Percentiles rank a stretch among this genome's conserved stretches.
These are phyloP conservation scores for Ascochyta clinopodiicola DNA, from an alignment of 2,329 filamentous ascomycete species.

Conservation along the genomic window DNA sequence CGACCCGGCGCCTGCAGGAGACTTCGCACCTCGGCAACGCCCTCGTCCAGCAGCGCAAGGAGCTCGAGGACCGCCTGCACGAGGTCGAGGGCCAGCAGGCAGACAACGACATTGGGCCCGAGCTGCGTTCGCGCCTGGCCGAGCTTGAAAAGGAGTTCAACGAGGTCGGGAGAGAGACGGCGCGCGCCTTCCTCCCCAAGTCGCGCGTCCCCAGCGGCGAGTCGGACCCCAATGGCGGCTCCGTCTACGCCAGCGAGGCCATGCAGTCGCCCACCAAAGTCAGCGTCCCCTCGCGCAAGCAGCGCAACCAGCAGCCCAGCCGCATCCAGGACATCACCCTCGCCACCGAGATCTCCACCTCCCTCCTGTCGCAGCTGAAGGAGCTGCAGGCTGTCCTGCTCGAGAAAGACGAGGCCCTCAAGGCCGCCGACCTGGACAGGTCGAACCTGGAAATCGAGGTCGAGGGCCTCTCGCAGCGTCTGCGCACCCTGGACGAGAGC, in stretches of 20 bases:
- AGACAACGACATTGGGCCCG: conserved; percentile 78
- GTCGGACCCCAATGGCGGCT: conserved; percentile 43
- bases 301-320: conserved; percentile 87
- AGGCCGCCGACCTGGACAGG: conserved; percentile 74
- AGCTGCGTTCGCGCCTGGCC: conserved; percentile 79
- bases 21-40: conserved; percentile 87
- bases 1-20: conserved; percentile 88
- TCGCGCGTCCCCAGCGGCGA: conserved; percentile 70
- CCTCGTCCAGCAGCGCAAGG: conserved; percentile 83
- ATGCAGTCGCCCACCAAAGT: conserved; percentile 89
- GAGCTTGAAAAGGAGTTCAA: conserved; percentile 96
- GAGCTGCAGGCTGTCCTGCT: conserved; percentile 84
- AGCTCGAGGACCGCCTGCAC: conserved; percentile 79
- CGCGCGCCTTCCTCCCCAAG: conserved; percentile 87
- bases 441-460: conserved; percentile 82
- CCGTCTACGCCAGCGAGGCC: conserved; percentile 78
- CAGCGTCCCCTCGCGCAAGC: conserved; percentile 82
- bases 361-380: conserved; percentile 89
- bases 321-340: conserved; percentile 96
- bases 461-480: conserved; percentile 77
- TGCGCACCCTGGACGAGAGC: conserved; percentile 86
- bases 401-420: conserved; percentile 87
- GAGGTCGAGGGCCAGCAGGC: conserved; percentile 79
- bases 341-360: conserved; percentile 97
- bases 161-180: conserved; percentile 87